Evolutionary conservation across 2,329 filamentous ascomycete species (phyloP).

Genomic region (Zymoseptoria brevis): DNA sequence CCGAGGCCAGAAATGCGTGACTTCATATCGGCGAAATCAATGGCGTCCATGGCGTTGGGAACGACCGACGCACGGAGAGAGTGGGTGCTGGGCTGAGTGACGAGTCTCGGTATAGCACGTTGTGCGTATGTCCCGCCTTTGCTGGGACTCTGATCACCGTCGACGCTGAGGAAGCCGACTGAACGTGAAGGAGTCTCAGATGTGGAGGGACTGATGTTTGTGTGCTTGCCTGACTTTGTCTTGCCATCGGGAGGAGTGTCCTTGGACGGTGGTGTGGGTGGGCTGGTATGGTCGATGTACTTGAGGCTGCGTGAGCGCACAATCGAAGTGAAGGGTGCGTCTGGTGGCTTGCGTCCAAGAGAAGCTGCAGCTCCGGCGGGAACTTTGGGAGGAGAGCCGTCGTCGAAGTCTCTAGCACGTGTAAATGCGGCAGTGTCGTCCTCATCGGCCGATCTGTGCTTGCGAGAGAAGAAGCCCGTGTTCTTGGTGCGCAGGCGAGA

Average conservation of each 20-base stretch:
- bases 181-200: constrained; percentile 11
- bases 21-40: constrained; percentile 23
- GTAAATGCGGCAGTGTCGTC: not conserved
- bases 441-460: constrained; percentile 7
- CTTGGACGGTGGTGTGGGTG: constrained; percentile 39
- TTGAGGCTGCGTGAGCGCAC: constrained; percentile 23
- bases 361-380: not conserved
- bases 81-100: constrained; percentile 25
- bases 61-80: constrained; percentile 25
- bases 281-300: constrained; percentile 21
- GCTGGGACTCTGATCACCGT: constrained; percentile 16
- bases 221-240: constrained; percentile 2
- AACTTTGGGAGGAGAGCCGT: not conserved
- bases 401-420: not conserved
- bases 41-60: constrained; percentile 16
- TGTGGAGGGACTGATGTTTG: constrained; percentile 2
- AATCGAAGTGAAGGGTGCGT: constrained; percentile 1
- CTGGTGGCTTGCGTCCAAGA: not conserved
- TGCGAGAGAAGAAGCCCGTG: constrained; percentile 17
- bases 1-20: constrained; percentile 21
- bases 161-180: constrained; percentile 13
- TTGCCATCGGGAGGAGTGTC: constrained; percentile 34
- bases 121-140: constrained; percentile 20
- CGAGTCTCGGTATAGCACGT: constrained; percentile 17
- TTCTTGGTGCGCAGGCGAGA: constrained; percentile 24